phyloP scores from a whole-genome alignment of 2,329 filamentous ascomycete genomes.

The Zasmidium citrigriseum region DNA sequence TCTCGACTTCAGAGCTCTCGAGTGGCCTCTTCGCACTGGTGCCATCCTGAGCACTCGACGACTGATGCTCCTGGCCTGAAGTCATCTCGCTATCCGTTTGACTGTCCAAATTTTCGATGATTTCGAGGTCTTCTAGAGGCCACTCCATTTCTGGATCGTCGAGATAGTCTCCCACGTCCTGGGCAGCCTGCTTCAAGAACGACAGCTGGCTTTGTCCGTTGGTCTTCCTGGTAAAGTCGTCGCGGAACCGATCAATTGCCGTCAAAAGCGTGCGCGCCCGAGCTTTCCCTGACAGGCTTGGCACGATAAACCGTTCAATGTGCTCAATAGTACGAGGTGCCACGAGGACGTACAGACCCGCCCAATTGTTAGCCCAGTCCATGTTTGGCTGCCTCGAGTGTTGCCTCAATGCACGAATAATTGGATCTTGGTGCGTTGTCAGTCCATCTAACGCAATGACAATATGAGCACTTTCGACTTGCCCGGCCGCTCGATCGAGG shows the following conservation, averaged over 20 bases:
- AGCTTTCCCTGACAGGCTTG: slow-evolving; percentile 24
- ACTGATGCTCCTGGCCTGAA: background rate
- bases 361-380: slow-evolving; percentile 14
- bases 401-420: slow-evolving; percentile 14
- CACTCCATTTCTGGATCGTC: slow-evolving; percentile 21
- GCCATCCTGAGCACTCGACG: background rate
- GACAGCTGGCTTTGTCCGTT: background rate
- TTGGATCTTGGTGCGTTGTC: slow-evolving; percentile 12
- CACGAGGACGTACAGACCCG: slow-evolving; percentile 40
- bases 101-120: slow-evolving; percentile 34
- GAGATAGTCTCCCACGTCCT: slow-evolving; percentile 25
- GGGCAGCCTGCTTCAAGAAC: slow-evolving; percentile 23
- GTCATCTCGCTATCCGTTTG: slow-evolving; percentile 30
- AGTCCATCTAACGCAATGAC: slow-evolving; percentile 45
- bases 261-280: slow-evolving; percentile 40
- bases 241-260: slow-evolving; percentile 17
- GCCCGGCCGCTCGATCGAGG: slow-evolving; percentile 23
- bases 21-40: slow-evolving; percentile 22
- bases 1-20: slow-evolving; percentile 8
- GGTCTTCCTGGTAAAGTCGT: background rate
- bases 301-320: slow-evolving; percentile 42
- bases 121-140: slow-evolving; percentile 27
- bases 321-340: slow-evolving; percentile 47
- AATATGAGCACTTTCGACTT: slow-evolving; percentile 36
- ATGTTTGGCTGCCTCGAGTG: background rate